A percentile compares a stretch with the other conserved stretches of the same genome.
Evolutionary conservation across 2,329 filamentous ascomycete genomes (phyloP).

Genomic region (Metarhizium guizhouense): DNA sequence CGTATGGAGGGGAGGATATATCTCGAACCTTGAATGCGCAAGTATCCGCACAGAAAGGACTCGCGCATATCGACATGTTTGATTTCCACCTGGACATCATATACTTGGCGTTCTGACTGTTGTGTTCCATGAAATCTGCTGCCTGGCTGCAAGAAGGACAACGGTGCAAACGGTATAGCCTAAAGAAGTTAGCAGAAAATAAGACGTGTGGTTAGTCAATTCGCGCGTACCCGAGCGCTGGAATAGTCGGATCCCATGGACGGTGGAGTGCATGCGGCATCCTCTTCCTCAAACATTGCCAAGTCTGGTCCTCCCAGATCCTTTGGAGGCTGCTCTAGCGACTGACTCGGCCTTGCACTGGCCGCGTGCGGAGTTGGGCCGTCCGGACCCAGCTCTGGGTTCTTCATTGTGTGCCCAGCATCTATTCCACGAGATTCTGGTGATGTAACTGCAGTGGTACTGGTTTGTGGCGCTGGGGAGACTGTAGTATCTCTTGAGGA

Average conservation of each 20-base stretch:
- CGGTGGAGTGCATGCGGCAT: conserved; percentile 17
- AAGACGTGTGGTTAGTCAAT: not conserved
- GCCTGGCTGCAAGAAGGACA: conserved; percentile 76
- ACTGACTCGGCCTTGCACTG: not conserved
- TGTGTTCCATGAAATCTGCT: conserved; percentile 88
- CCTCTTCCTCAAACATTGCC: conserved; percentile 18
- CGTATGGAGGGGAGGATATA: not conserved
- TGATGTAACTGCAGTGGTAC: conserved; percentile 22
- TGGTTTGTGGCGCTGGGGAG: conserved; percentile 32
- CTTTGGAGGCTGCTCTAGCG: conserved; percentile 6
- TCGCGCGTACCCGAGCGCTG: conserved; percentile 23
- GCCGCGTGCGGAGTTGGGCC: not conserved
- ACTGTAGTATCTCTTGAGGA: conserved; percentile 32
- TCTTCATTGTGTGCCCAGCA: conserved; percentile 22
- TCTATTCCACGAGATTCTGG: conserved; percentile 22
- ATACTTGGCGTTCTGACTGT: conserved; percentile 84
- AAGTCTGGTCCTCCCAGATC: conserved; percentile 16
- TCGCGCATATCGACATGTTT: conserved; percentile 93
- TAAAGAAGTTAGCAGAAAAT: conserved; percentile 23
- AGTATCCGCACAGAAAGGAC: conserved; percentile 88
- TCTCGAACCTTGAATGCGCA: conserved; percentile 77
- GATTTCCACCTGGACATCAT: conserved; percentile 94
- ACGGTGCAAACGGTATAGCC: conserved; percentile 71
- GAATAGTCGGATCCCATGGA: conserved; percentile 31
- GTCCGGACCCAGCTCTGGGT: conserved; percentile 12